Evolutionary conservation across 2,329 filamentous ascomycete species (phyloP), one percentile per base, ranked within the genome.

Genomic region (Aspergillus sp.): DNA sequence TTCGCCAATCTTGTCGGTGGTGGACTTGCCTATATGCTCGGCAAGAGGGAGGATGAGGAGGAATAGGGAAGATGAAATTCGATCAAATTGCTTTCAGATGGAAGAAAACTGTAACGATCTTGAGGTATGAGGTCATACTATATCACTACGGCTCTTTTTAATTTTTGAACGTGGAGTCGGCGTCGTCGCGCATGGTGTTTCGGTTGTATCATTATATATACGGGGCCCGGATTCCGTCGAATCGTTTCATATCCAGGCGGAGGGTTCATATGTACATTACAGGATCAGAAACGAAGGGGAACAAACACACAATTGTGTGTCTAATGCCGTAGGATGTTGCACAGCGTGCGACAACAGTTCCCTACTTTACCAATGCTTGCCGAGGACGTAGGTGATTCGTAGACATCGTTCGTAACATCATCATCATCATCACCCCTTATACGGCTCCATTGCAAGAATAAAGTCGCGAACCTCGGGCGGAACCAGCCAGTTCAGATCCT

Each of bases 1-100:
- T 68, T 80, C 59, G 72, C 73, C n/a, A 81, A 82, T 60, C 65
- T 81, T 66, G 69, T 81, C 31, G 73, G 76, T 46, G 79, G 80
- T 14, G 79, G 80, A 14, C 62, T 80, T 60, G 78, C 78, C 10
- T 82, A 81, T 69, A 75, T 75, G 5, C 67, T 80, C 58, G 78
- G 78, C 12, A 76, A 75, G 66, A 71, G 73, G 46, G 73, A 75
- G 42, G 73, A 75, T 36, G 76, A 78, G 57, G 76, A 75, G 16
- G 67, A 71, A 39, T 54, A 61, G 39, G 60, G 22, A 20, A 49
- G 26, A 26, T 7, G 5, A 29, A 29, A 29, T 9, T 29, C 7
- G 26, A 29, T 29, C 3, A 42, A n/a, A 10, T 26, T 4, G 22
- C n/a, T 24, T 11, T 24, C 22, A 39, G 1, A n/a, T n/a, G 36